Evolutionary conservation across 495 filamentous ascomycete species (phyloP), one percentile per base, ranked within the genome.

Genomic region (Penicillium malachiteum): DNA sequence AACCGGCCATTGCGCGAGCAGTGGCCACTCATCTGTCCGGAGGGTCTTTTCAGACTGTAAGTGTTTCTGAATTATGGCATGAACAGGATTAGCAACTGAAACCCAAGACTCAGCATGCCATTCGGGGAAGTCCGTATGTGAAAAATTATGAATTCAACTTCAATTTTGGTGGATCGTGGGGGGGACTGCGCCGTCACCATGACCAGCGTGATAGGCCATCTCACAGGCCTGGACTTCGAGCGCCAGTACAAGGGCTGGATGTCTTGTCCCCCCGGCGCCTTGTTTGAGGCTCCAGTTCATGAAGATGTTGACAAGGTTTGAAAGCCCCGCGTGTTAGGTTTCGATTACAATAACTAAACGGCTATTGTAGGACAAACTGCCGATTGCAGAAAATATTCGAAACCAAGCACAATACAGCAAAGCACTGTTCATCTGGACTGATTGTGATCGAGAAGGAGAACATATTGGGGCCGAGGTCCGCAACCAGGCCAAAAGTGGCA

Each of bases 361-460:
- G 17, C 5, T 3, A 43, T 21, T 35, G 31, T 57, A 95, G 87
- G 87, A 93, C 65, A 92, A 90, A 63, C 83, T 82, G 60, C 74
- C 84, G 14, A 88, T 97, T 52, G 90, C 92, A 8, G 76, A 83
- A 5, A 98, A 98, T 64, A 97, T 98, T 63, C 78, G 85, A 44
- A 70, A 76, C 6, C 84, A 94, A 69, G 94, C 95, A 11, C 81
- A 81, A 42, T 78, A 81, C 60, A 75, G 83, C 50, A 80, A 78
- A 60, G 84, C 83, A 16, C 78, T 98, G 12, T 94, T 91, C 69
- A 96, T 98, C 62, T 98, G 94, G 94, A 98, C 94, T 1, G 94
- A 98, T 79, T 97, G 94, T 73, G 94, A 98, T 78, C 85, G 92
- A 47, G 94, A 98, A 78, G 94, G 94, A 13, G 94, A 98, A 71